Percentiles rank a stretch among this genome's conserved stretches.
phyloP scores from a whole-genome alignment of 441 rosid genomes.

The Arabidopsis lyrata region DNA sequence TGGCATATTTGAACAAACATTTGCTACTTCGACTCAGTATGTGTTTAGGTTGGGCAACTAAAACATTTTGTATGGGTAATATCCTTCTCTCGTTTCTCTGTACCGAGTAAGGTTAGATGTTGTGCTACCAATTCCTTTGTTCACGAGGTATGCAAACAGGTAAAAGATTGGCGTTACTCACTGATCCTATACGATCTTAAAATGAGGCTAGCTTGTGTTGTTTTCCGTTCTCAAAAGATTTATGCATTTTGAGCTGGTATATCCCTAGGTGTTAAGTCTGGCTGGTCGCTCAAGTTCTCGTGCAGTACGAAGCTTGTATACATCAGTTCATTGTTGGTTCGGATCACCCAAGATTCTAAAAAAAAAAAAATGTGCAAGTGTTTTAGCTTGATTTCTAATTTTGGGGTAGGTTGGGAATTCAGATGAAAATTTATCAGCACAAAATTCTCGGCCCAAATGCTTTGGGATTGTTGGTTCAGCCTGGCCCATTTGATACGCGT shows the following conservation, averaged over 20 bases:
- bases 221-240: neutral
- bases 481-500: neutral
- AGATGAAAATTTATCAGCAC: neutral
- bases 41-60: conserved; percentile 32
- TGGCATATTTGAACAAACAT: conserved; percentile 30
- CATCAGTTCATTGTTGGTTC: no score
- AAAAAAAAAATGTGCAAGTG: no score
- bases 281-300: no score
- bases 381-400: no score
- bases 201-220: neutral
- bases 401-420: no score
- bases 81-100: neutral
- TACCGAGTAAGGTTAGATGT: neutral
- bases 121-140: neutral
- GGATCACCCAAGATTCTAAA: no score
- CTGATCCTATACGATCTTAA: neutral
- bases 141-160: neutral
- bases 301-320: no score
- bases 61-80: conserved; percentile 26
- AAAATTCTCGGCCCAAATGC: neutral
- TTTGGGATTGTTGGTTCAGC: neutral
- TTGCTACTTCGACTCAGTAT: conserved; percentile 8
- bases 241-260: no score
- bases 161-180: neutral
- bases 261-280: no score